Evolutionary conservation across 306 rosid species (phyloP), one percentile per base, ranked within the genome.

Genomic region (Adenanthera pavonina): DNA sequence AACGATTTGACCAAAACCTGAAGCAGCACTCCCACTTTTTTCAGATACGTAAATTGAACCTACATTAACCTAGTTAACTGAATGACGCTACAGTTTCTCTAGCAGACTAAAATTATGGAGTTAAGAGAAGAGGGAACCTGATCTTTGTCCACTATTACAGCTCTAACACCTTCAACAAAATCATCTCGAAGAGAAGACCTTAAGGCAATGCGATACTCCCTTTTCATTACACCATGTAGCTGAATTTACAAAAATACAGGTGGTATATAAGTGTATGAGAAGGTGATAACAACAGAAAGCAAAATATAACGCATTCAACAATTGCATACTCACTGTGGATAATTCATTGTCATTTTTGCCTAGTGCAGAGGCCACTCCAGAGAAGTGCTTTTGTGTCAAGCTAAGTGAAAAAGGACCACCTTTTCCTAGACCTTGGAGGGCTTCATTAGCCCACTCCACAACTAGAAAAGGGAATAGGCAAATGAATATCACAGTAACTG

Each of bases 141-240:
- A 83, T 96, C 99, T 86, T 93, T 96, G 82, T 93, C 99, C 79
- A 96, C 91, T 90, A 96, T 86, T 72, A 93, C 92, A 30, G 99
- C 99, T 20, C 99, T 90, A 43, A 96, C 99, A 67, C 99, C 99
- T 90, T 96, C 99, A 19, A 88, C 90, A 73, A 96, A 96, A 89
- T 96, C 99, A 68, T 81, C 75, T 12, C 97, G 84, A 68, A 96
- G 79, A 51, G 99, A 88, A 72, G 98, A 93, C 85, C 97, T 87
- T 73, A 96, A 44, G 60, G 99, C 99, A 57, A 93, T 87, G 67
- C 94, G 97, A 78, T 93, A 93, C 85, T 96, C 99, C 13, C 91
- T 88, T 87, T 86, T 96, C 99, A 96, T 96, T 48, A 93, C 94
- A 35, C 94, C 91, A 12, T 36, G 84, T 56, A 96, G 90, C 99